Evolutionary conservation across 2,329 filamentous ascomycete genomes (phyloP).

Genomic region (Zymoseptoria tritici): DNA sequence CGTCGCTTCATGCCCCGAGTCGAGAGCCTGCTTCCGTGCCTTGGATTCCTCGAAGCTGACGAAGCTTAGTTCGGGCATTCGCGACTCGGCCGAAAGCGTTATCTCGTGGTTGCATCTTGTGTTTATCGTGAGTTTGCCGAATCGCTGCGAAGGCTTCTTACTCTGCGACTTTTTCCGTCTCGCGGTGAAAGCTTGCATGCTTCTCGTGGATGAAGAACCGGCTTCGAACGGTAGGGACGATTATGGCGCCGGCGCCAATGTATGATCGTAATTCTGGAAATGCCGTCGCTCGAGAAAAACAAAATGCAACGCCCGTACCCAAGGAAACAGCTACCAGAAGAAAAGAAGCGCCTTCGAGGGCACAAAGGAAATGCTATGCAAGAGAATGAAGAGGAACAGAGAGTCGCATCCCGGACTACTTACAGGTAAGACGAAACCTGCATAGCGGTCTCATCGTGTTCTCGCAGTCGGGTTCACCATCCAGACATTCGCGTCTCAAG

Average conservation of each 20-base stretch:
- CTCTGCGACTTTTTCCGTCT: conserved; percentile 1
- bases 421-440: neutral
- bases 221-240: neutral
- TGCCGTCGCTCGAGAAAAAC: neutral
- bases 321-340: neutral
- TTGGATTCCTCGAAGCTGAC: conserved; percentile 19
- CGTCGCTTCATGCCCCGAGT: neutral
- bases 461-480: neutral
- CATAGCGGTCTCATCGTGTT: neutral
- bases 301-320: neutral
- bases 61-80: conserved; percentile 20
- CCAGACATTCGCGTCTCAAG: neutral
- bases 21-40: conserved; percentile 9
- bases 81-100: conserved; percentile 34
- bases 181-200: conserved; percentile 2
- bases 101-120: conserved; percentile 55
- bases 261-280: neutral
- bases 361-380: neutral
- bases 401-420: neutral
- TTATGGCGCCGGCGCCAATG: neutral
- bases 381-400: neutral
- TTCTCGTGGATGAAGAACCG: neutral
- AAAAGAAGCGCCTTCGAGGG: neutral
- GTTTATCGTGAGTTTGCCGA: conserved; percentile 41
- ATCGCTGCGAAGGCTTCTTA: conserved; percentile 5